Conservation (phyloP, 1,284 basidiomycete species). For the Ustilago nuda region DNA sequence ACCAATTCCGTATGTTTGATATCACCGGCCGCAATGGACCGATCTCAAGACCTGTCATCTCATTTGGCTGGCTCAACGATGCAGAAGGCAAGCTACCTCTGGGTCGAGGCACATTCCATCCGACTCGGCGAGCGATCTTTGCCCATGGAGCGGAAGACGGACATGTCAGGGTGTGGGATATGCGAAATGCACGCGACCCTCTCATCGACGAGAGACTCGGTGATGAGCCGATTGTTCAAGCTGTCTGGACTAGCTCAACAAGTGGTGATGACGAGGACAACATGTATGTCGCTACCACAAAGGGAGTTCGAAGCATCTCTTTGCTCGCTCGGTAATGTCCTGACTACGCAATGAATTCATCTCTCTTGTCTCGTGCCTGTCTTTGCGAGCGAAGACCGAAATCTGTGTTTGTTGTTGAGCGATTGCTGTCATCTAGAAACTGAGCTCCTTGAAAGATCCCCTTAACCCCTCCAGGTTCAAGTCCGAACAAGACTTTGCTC, state of each 20-base stretch:
- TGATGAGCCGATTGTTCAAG: constrained; percentile 44
- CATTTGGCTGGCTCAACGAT: constrained; percentile 49
- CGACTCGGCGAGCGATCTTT: constrained; percentile 34
- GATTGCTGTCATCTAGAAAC: no score
- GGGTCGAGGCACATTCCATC: constrained; percentile 40
- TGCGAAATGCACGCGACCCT: constrained; percentile 39
- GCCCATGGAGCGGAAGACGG: constrained; percentile 48
- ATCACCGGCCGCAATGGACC: constrained; percentile 38
- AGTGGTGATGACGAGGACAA: constrained; percentile 8
- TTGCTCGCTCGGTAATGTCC: constrained; percentile 4
- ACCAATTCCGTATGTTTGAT: constrained; percentile 51
- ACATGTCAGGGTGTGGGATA: constrained; percentile 41
- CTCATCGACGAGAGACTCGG: constrained; percentile 26
- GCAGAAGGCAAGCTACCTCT: constrained; percentile 27
- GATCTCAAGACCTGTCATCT: constrained; percentile 37
- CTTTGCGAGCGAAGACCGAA: no score
- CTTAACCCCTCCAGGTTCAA: no score
- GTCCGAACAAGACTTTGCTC: no score
- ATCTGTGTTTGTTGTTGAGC: no score
- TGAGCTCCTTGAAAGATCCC: no score
- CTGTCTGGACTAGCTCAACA: constrained; percentile 28
- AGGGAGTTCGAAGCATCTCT: constrained; percentile 24
- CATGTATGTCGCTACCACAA: constrained; percentile 29
- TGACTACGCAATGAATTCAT: background rate
- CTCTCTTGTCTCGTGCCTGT: background rate